phyloP scores from a whole-genome alignment of 495 filamentous ascomycete species.

The Pyrenula massariospora region DNA sequence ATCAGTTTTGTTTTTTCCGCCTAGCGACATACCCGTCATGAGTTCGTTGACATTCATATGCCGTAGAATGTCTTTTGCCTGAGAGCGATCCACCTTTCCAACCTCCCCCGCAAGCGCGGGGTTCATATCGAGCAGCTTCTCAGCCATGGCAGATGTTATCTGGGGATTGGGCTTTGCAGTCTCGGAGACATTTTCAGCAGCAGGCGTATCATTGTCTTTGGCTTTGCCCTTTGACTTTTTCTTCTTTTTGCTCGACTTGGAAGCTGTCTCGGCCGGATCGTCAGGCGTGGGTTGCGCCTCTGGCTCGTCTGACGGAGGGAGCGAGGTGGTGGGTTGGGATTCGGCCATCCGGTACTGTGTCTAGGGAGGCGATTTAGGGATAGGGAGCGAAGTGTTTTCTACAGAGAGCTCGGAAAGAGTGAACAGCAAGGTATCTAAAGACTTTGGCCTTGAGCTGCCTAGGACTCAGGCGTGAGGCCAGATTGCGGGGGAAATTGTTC shows the following conservation, averaged over 20 bases:
- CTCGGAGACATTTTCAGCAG: conserved; percentile 16
- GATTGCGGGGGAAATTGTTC: no score
- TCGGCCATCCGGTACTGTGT: no score
- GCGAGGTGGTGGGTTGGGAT: neutral
- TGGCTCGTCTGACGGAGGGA: neutral
- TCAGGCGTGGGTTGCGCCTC: neutral
- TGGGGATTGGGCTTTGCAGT: conserved; percentile 15
- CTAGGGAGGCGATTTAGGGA: no score
- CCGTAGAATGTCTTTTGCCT: conserved; percentile 51
- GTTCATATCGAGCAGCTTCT: conserved; percentile 34
- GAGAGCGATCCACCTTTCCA: conserved; percentile 28
- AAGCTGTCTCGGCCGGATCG: conserved; percentile 6
- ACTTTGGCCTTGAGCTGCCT: no score
- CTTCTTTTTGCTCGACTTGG: conserved; percentile 13
- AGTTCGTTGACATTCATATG: conserved; percentile 66
- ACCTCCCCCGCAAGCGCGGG: conserved; percentile 37
- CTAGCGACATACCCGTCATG: conserved; percentile 62
- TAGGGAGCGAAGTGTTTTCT: no score
- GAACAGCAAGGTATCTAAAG: no score
- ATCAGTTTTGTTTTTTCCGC: conserved; percentile 83
- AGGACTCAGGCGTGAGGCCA: no score
- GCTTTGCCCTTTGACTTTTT: conserved; percentile 10
- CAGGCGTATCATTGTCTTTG: conserved; percentile 1
- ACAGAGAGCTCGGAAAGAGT: no score
- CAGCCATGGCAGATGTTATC: conserved; percentile 28